phyloP scores from a whole-genome alignment of 306 rosid genomes.

The Fagus sylvatica region DNA sequence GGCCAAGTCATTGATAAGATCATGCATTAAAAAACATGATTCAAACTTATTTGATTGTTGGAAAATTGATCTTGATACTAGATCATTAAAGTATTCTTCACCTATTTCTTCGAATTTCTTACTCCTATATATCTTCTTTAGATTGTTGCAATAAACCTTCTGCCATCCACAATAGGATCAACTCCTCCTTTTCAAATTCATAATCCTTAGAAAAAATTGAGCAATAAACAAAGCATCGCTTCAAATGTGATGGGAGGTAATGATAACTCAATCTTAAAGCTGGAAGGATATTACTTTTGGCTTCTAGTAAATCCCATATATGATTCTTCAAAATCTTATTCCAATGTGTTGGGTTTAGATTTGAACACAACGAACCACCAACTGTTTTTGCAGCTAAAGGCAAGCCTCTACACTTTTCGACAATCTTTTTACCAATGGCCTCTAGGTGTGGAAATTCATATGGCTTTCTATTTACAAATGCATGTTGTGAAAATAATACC shows the following conservation, averaged over 20 bases:
- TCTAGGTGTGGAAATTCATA: not conserved
- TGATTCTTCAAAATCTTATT: conserved; percentile 7
- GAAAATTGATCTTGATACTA: conserved; percentile 27
- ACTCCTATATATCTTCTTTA: no score
- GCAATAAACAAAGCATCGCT: conserved; percentile 42
- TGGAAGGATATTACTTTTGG: conserved; percentile 10
- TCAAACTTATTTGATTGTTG: not conserved
- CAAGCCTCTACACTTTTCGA: conserved; percentile 23
- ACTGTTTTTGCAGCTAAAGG: conserved; percentile 38
- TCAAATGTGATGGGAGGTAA: conserved; percentile 22
- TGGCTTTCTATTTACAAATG: not conserved
- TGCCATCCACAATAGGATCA: no score
- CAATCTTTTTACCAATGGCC: conserved; percentile 17
- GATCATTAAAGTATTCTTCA: conserved; percentile 9
- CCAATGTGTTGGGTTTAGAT: conserved; percentile 11
- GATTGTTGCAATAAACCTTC: no score
- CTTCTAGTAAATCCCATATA: conserved; percentile 14
- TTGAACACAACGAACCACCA: conserved; percentile 24
- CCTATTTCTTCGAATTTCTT: conserved; percentile 29
- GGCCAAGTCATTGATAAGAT: conserved; percentile 38
- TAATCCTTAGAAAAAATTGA: conserved; percentile 34
- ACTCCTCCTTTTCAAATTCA: no score
- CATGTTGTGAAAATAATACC: conserved; percentile 20
- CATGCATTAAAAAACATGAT: conserved; percentile 32
- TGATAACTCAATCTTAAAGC: conserved; percentile 30